Base-by-base conservation (phyloP, 495 filamentous ascomycete genomes). In the Bryoglossum gracile region DNA sequence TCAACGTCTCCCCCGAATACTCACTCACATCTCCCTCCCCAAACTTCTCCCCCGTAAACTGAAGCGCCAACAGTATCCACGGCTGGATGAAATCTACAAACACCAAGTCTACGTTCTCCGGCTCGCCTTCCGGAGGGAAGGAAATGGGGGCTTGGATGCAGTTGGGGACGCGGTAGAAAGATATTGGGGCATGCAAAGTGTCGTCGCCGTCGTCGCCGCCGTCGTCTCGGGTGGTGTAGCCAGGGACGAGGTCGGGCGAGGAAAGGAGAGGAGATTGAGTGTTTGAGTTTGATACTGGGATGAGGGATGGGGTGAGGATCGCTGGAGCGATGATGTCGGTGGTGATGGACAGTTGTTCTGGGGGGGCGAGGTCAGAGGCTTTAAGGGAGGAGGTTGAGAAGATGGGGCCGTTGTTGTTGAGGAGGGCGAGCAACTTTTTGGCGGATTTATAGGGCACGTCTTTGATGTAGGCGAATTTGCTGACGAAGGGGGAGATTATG, bases 181-280 rank as follows among this genome's bases (percentile, higher is more conserved):
- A 64, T 33, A 96, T 82, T 4, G 74, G 72, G 0, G 75, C 67
- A 58, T 97, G 92, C 1, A 95, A 55, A 0, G 91, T 90, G 62
- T 98, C 92, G 61, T 98, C 92, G 41, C 92, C 94, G 53, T 92
- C 84, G n/a, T 68, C 61, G 34, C 91, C 88, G 1, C 76, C 80
- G 57, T 90, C 91, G 62, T 98, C 92, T 32, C 68, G 68, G 10
- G 92, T 98, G 0, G 86, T 95, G 68, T 98, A 97, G 1, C 92
- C 92, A 4, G 83, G 81, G 18, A 81, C 62, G 0, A 87, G 64
- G 25, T 71, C 61, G 4, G 66, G 68, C 14, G 33, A 33, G 8
- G 28, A 32, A 14, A 35, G 37, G 5, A 54, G 37, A 8, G 53
- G 50, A 9, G 25, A 16, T 42, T 56, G 53, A 21, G 33, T 50